Evolutionary conservation across 2,329 filamentous ascomycete species (phyloP).

Genomic region (Thyridium curvatum): DNA sequence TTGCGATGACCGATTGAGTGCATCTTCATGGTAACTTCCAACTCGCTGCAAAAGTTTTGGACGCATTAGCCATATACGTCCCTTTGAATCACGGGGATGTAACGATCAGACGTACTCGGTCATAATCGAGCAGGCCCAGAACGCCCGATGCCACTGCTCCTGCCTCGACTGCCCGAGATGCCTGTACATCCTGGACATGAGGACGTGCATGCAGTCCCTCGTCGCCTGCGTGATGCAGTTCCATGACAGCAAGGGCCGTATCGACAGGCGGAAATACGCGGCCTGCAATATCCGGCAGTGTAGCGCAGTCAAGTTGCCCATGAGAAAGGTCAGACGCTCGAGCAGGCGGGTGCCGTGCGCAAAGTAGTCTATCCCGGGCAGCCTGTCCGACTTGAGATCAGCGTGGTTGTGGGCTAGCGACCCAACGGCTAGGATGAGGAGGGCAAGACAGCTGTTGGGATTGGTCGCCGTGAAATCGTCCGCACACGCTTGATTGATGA

Average conservation of each 20-base stretch:
- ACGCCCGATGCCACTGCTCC: constrained; percentile 9
- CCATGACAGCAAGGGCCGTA: constrained; percentile 8
- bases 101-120: constrained; percentile 5
- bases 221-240: constrained; percentile 6
- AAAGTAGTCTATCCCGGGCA: constrained; percentile 8
- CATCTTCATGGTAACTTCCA: constrained; percentile 6
- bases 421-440: constrained; percentile 8
- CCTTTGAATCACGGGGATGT: too few relatives aligned
- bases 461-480: constrained; percentile 3
- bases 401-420: constrained; percentile 6
- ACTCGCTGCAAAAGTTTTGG: constrained; percentile 3
- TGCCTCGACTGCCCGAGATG: background rate
- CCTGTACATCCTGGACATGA: constrained; percentile 6
- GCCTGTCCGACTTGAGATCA: constrained; percentile 2
- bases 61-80: too few relatives aligned
- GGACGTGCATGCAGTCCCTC: constrained; percentile 7
- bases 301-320: constrained; percentile 4
- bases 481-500: constrained; percentile 4
- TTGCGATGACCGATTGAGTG: constrained; percentile 7
- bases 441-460: constrained; percentile 7
- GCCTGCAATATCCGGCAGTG: constrained; percentile 10
- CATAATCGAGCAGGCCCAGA: constrained; percentile 9
- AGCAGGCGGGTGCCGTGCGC: constrained; percentile 5
- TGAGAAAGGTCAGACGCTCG: constrained; percentile 6
- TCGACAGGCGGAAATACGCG: constrained; percentile 6